Percentiles rank a stretch among this genome's conserved stretches.
These are phyloP conservation scores for Butyriboletus appendiculatus DNA, from an alignment of 1,284 basidiomycete species.

Conservation along the genomic window DNA sequence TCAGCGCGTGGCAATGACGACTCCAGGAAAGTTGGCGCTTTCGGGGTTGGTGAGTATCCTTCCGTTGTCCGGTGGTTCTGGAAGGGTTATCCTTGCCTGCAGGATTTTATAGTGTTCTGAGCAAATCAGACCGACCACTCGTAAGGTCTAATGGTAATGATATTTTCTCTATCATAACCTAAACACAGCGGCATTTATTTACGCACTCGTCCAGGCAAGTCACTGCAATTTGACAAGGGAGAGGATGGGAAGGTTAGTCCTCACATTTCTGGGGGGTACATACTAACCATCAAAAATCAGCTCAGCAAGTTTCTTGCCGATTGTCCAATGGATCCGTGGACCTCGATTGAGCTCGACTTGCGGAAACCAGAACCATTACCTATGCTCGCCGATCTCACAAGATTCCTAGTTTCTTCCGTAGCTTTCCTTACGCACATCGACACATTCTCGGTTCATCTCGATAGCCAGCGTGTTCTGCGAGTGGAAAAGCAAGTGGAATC, in stretches of 20 bases:
- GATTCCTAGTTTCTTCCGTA: background rate
- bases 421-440: background rate
- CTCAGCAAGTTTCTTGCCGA: conserved; percentile 39
- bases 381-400: conserved; percentile 53
- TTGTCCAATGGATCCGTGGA: conserved; percentile 57
- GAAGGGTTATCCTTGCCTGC: background rate
- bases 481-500: background rate
- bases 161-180: background rate
- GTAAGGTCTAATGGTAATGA: conserved; percentile 77
- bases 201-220: conserved; percentile 10
- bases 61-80: background rate
- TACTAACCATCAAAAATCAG: conserved; percentile 1
- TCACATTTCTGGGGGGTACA: conserved; percentile 40
- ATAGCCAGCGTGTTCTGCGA: background rate
- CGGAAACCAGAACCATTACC: conserved; percentile 76
- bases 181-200: background rate
- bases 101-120: conserved; percentile 67
- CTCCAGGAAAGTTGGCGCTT: conserved; percentile 84
- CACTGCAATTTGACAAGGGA: conserved; percentile 77
- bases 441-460: background rate
- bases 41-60: conserved; percentile 68
- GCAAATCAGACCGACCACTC: conserved; percentile 86
- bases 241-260: conserved; percentile 39
- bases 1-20: conserved; percentile 80
- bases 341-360: conserved; percentile 14